Conservation (phyloP, 2,329 filamentous ascomycete species). For the Penicillium hordei region DNA sequence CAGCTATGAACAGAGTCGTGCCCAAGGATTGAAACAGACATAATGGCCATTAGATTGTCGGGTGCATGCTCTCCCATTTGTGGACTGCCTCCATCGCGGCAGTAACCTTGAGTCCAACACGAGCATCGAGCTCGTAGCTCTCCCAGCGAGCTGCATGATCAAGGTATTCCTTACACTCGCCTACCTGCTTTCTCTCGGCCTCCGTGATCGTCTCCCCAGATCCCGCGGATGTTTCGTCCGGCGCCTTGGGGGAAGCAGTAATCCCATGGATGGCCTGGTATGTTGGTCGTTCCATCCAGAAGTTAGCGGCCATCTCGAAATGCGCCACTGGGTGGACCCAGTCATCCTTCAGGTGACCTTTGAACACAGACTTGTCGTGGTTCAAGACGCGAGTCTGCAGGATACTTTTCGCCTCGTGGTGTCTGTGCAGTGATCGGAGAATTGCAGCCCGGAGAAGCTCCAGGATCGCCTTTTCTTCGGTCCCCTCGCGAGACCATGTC, state of each 20-base stretch:
- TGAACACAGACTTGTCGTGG: constrained; percentile 56
- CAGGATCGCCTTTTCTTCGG: constrained; percentile 64
- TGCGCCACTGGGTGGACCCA: constrained; percentile 73
- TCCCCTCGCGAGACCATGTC: constrained; percentile 52
- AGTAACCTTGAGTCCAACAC: constrained; percentile 52
- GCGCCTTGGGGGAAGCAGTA: not conserved
- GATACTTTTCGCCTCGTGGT: constrained; percentile 64
- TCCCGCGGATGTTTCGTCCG: constrained; percentile 2
- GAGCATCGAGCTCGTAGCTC: constrained; percentile 61
- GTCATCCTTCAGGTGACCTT: constrained; percentile 50
- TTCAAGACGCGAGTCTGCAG: constrained; percentile 63
- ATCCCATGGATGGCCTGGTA: constrained; percentile 38
- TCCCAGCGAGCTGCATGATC: constrained; percentile 61
- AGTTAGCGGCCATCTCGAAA: constrained; percentile 81
- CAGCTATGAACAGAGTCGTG: not conserved
- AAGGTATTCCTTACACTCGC: constrained; percentile 56
- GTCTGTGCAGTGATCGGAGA: constrained; percentile 61
- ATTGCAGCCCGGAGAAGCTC: constrained; percentile 67
- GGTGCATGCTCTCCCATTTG: constrained; percentile 42
- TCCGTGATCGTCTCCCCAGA: not conserved
- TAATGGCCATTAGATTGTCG: constrained; percentile 5
- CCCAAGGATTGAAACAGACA: not conserved
- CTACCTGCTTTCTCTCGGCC: constrained; percentile 44
- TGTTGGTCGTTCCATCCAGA: constrained; percentile 66
- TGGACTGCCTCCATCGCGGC: constrained; percentile 46